Conservation (phyloP, 495 filamentous ascomycete species). For the Xeromyces bisporus region DNA sequence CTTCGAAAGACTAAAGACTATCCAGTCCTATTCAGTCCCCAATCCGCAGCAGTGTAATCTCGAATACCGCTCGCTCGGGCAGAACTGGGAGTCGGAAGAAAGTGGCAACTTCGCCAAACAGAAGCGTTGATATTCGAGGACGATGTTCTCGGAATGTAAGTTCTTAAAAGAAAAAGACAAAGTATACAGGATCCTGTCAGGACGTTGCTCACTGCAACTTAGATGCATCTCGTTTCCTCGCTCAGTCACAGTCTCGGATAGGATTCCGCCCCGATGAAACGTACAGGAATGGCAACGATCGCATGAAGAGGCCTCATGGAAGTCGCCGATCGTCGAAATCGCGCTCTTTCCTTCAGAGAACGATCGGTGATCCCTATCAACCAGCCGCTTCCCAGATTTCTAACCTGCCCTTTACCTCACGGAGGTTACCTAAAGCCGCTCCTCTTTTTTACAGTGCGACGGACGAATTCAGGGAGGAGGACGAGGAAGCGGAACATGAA, state of each 20-base stretch:
- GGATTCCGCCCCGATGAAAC: constrained; percentile 44
- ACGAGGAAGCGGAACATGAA: constrained; percentile 80
- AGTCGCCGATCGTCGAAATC: constrained; percentile 31
- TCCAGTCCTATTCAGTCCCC: too few relatives aligned
- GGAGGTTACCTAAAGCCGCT: constrained; percentile 51
- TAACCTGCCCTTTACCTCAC: constrained; percentile 60
- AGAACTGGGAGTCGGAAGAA: not conserved
- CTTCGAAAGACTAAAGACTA: not conserved
- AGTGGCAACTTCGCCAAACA: not conserved
- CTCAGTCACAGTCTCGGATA: constrained; percentile 88
- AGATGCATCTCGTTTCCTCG: constrained; percentile 97
- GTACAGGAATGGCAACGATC: constrained; percentile 32
- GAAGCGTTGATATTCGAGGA: constrained; percentile 5
- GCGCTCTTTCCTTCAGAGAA: constrained; percentile 33
- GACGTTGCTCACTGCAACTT: constrained; percentile 7
- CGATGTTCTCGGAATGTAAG: constrained; percentile 98
- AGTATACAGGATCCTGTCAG: too few relatives aligned
- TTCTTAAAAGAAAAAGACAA: too few relatives aligned
- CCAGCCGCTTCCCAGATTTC: constrained; percentile 48
- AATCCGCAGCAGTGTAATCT: too few relatives aligned
- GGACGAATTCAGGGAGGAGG: constrained; percentile 71
- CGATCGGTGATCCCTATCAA: constrained; percentile 56
- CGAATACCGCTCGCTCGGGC: too few relatives aligned
- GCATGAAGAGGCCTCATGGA: constrained; percentile 23
- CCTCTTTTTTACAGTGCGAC: constrained; percentile 84